phyloP scores from a whole-genome alignment of 345 rosid species.

The Atalantia buxifolia region DNA sequence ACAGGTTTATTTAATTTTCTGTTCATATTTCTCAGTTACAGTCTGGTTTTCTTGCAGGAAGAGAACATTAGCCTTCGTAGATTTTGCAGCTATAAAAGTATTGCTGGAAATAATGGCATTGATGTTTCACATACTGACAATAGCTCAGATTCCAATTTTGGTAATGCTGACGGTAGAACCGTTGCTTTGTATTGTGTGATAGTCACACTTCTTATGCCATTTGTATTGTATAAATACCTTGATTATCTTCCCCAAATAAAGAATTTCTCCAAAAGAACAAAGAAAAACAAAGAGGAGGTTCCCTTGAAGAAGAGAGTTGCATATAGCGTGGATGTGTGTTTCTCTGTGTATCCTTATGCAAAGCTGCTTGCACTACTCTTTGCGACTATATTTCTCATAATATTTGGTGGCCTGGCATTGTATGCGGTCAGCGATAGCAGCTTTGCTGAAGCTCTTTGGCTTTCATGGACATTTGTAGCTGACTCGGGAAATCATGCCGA shows the following conservation, averaged over 20 bases:
- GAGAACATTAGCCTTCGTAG: slow-evolving; percentile 49
- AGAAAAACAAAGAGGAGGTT: slow-evolving; percentile 61
- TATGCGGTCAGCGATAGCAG: slow-evolving; percentile 80
- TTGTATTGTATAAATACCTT: slow-evolving; percentile 67
- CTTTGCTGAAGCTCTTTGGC: slow-evolving; percentile 87
- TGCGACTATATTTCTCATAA: slow-evolving; percentile 77
- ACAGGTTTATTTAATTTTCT: neutral
- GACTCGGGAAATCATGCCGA: slow-evolving; percentile 93
- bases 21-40: neutral
- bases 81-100: slow-evolving; percentile 37
- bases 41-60: slow-evolving; percentile 49
- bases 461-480: slow-evolving; percentile 89
- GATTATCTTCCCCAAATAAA: slow-evolving; percentile 62
- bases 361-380: slow-evolving; percentile 87
- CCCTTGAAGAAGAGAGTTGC: slow-evolving; percentile 89
- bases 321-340: slow-evolving; percentile 81
- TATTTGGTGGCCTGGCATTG: slow-evolving; percentile 80
- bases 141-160: slow-evolving; percentile 25
- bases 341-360: slow-evolving; percentile 85
- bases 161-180: slow-evolving; percentile 50
- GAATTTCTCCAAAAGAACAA: slow-evolving; percentile 42
- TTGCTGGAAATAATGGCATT: slow-evolving; percentile 21
- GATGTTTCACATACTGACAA: slow-evolving; percentile 29
- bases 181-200: slow-evolving; percentile 58
- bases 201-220: slow-evolving; percentile 53